These are phyloP conservation scores for Calocybe gangraenosa DNA, from an alignment of 768 basidiomycete genomes.

Conservation along the genomic window DNA sequence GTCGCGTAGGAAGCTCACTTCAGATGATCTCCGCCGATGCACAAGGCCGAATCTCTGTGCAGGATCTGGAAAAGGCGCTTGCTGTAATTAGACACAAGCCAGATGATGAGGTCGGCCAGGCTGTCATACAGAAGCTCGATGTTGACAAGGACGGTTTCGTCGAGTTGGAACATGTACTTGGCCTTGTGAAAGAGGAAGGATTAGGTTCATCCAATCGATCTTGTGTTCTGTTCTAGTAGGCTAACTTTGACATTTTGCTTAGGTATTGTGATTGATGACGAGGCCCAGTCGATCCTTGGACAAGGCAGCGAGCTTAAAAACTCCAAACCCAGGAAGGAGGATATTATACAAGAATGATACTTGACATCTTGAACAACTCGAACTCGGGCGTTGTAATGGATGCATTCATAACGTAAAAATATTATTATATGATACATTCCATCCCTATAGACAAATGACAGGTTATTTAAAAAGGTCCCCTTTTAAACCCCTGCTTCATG, in stretches of 20 bases:
- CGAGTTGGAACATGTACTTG: conserved; percentile 91
- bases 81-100: conserved; percentile 93
- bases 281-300: conserved; percentile 76
- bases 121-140: conserved; percentile 89
- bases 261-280: conserved; percentile 85
- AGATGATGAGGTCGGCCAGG: conserved; percentile 82
- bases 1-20: conserved; percentile 76
- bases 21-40: conserved; percentile 84
- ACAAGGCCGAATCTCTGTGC: conserved; percentile 84
- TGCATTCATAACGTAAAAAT: conserved; percentile 11
- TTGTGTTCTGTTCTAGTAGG: conserved; percentile 1
- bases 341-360: conserved; percentile 77
- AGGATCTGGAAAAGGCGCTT: conserved; percentile 87
- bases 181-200: conserved; percentile 83
- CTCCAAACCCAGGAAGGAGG: conserved; percentile 86
- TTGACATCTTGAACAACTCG: conserved; percentile 5
- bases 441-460: conserved; percentile 14
- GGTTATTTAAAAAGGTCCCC: neutral
- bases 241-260: conserved; percentile 3
- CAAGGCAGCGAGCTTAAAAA: conserved; percentile 82
- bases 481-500: neutral
- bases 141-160: conserved; percentile 96
- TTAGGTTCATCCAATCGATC: conserved; percentile 46
- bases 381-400: conserved; percentile 7
- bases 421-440: conserved; percentile 20